Evolutionary conservation across 2,329 filamentous ascomycete species (phyloP).

Genomic region (Colletotrichum orbiculare): DNA sequence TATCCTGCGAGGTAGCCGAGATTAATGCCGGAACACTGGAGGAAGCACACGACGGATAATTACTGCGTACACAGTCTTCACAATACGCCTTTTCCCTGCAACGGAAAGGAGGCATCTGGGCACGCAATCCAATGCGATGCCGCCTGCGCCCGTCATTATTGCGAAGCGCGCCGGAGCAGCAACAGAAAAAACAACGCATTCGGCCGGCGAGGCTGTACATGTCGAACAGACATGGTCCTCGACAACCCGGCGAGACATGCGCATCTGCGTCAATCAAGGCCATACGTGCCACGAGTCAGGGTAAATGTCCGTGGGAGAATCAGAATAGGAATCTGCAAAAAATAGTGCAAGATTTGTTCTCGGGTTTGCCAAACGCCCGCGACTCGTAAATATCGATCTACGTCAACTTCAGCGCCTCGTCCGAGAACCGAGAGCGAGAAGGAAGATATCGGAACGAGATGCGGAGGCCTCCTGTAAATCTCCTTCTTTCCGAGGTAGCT

Average conservation of each 20-base stretch:
- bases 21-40: slow-evolving; percentile 31
- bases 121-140: slow-evolving; percentile 8
- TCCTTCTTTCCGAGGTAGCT: neutral
- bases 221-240: neutral
- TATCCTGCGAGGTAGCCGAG: slow-evolving; percentile 28
- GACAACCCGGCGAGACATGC: slow-evolving; percentile 1
- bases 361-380: neutral
- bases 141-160: slow-evolving; percentile 7
- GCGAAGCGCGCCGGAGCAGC: neutral
- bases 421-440: slow-evolving; percentile 1
- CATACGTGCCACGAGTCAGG: slow-evolving; percentile 31
- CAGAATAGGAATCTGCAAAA: neutral
- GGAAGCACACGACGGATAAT: neutral
- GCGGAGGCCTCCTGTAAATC: slow-evolving; percentile 12
- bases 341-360: neutral
- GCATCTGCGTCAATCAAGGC: slow-evolving; percentile 21
- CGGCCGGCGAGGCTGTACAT: neutral
- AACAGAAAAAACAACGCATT: slow-evolving; percentile 8
- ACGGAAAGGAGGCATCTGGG: neutral
- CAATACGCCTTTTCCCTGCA: neutral
- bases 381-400: slow-evolving; percentile 19
- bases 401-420: neutral
- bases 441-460: neutral
- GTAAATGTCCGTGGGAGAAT: slow-evolving; percentile 2
- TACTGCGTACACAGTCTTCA: too few species aligned